A percentile compares a stretch with the other conserved stretches of the same genome.
These are phyloP conservation scores for Coemansia sp. DNA, from an alignment of 192 early-diverging fungal species.

Conservation along the genomic window DNA sequence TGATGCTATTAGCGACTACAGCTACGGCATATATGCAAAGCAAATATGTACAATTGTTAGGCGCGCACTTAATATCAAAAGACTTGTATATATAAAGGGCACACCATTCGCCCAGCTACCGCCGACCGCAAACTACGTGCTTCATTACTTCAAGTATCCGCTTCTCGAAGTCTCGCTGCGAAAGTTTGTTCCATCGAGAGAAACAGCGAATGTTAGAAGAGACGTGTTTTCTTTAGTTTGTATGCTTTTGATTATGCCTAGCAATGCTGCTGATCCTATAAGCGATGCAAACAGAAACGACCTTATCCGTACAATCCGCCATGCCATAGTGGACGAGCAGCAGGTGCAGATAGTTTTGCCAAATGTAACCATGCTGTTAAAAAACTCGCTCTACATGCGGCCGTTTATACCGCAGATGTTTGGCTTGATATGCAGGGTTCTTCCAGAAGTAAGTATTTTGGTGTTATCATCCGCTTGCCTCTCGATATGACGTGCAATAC, in stretches of 20 bases:
- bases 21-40: conserved; percentile 27
- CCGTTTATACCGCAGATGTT: conserved; percentile 42
- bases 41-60: conserved; percentile 28
- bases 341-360: conserved; percentile 33
- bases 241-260: conserved; percentile 17
- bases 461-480: background rate
- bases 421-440: conserved; percentile 24
- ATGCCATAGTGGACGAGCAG: conserved; percentile 16
- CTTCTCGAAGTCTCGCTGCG: conserved; percentile 29
- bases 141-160: conserved; percentile 29
- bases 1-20: conserved; percentile 12
- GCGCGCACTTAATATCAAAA: conserved; percentile 19
- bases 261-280: conserved; percentile 26
- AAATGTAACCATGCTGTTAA: conserved; percentile 25
- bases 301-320: conserved; percentile 24
- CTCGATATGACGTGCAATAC: background rate
- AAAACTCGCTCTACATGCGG: conserved; percentile 33
- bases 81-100: conserved; percentile 22
- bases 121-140: conserved; percentile 41
- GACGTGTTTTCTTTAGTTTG: conserved; percentile 16
- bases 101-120: conserved; percentile 29
- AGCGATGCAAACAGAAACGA: conserved; percentile 13
- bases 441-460: conserved; percentile 36
- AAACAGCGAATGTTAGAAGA: conserved; percentile 15
- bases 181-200: conserved; percentile 10